Evolutionary conservation across 352 stramenopile genomes (phyloP), one percentile per base, ranked within the genome.

Genomic region (Globisporangium megalacanthum): DNA sequence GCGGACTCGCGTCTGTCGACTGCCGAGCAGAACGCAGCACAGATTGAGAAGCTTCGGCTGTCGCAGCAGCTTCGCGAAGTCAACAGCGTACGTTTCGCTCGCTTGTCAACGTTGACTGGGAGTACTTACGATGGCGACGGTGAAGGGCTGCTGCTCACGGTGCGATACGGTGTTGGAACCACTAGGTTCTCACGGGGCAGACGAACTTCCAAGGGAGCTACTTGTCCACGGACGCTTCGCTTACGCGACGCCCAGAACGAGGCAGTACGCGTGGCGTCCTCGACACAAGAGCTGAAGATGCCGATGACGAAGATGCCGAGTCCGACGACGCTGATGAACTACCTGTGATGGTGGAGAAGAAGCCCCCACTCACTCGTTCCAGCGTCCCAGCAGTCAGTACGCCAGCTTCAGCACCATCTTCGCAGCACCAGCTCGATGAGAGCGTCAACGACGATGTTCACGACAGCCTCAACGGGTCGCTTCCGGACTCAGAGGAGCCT

Each of bases 31-130:
- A 88, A 88, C 46, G 55, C 73, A 19, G 77, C 64, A 3, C 75
- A 88, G 65, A 62, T 88, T 20, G 78, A 88, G 56, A 89, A 86
- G 49, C 66, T 88, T 4, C 62, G 66, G 4, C 65, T 89, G 46
- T 84, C 80, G 3, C 80, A 89, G 51, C 72, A 73, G 33, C 72
- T 91, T 22, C 78, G 73, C 3, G 75, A 91, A 69, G 72, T 89
- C 33, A 88, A 91, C 52, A 77, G 77, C 58, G 78, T 89, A 39
- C 19, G 0, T 5, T 25, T 19, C 13, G 17, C 36, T 15, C n/a
- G 25, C 52, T 17, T 31, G 31, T 22, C 4, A 10, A 25, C 5
- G 14, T 25, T 31, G 10, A 49, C 44, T 11, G 11, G n/a, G 14
- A 20, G 15, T 9, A 13, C 35, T 39, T 39, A 5, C 35, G 35